These are phyloP conservation scores for Thraustotheca clavata DNA, from an alignment of 352 stramenopile species.

Conservation along the genomic window DNA sequence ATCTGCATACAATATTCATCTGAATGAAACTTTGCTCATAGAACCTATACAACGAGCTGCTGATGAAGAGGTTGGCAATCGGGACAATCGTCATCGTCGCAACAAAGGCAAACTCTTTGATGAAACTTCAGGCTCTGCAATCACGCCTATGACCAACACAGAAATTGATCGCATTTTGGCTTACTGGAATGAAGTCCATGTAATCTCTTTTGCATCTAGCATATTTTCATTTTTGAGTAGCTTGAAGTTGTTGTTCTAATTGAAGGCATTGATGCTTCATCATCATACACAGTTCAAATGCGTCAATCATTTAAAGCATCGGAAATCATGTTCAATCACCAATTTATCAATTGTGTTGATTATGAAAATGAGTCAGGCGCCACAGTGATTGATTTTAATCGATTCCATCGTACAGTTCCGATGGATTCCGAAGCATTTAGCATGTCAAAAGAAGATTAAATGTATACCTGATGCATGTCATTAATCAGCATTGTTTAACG, in stretches of 20 bases:
- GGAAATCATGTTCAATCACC: slow-evolving; percentile 90
- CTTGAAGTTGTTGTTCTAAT: slow-evolving; percentile 95
- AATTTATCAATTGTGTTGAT: slow-evolving; percentile 89
- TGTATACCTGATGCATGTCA: too few species aligned
- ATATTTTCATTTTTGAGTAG: slow-evolving; percentile 27
- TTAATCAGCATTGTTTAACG: too few species aligned
- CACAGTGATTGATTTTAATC: slow-evolving; percentile 84
- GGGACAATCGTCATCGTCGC: slow-evolving; percentile 28
- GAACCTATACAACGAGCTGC: slow-evolving; percentile 48
- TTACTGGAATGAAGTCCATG: slow-evolving; percentile 69
- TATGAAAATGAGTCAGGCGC: slow-evolving; percentile 61
- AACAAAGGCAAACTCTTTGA: slow-evolving; percentile 10
- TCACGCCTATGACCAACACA: neutral
- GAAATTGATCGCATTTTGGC: slow-evolving; percentile 50
- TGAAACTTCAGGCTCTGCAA: neutral
- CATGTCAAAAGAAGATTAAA: too few species aligned
- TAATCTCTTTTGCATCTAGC: slow-evolving; percentile 23
- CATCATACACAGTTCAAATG: slow-evolving; percentile 91
- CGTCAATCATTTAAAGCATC: slow-evolving; percentile 91
- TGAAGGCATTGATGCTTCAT: slow-evolving; percentile 93
- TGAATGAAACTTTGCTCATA: neutral
- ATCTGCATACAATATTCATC: neutral
- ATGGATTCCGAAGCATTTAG: slow-evolving; percentile 5
- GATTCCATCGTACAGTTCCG: slow-evolving; percentile 69
- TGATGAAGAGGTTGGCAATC: slow-evolving; percentile 54